phyloP scores from a whole-genome alignment of 2,329 filamentous ascomycete species.

The Hymenoscyphus scutula region DNA sequence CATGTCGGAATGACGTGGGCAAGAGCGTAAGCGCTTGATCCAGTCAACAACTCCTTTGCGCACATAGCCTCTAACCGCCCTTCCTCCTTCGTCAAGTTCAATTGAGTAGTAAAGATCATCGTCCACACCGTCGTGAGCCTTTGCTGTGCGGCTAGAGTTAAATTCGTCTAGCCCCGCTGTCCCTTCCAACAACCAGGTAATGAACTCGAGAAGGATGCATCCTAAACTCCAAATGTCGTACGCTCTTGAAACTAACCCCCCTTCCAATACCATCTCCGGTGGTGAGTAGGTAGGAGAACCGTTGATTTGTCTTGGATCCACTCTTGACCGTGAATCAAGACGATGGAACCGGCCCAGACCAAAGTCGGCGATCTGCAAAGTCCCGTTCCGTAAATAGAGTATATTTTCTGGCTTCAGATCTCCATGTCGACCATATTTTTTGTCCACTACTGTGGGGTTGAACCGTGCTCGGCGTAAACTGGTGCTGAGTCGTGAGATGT shows the following conservation, averaged over 20 bases:
- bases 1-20: neutral
- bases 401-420: constrained; percentile 42
- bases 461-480: neutral
- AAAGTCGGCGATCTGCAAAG: constrained; percentile 38
- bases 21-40: neutral
- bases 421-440: constrained; percentile 36
- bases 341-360: constrained; percentile 36
- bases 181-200: neutral
- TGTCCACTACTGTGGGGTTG: neutral
- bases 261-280: constrained; percentile 35
- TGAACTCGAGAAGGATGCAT: constrained; percentile 34
- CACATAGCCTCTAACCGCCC: too few relatives aligned
- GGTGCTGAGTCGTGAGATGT: too few relatives aligned
- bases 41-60: neutral
- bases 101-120: neutral
- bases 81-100: too few relatives aligned
- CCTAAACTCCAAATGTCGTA: constrained; percentile 37
- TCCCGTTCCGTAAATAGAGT: constrained; percentile 22
- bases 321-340: constrained; percentile 30
- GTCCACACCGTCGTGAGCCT: neutral
- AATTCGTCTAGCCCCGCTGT: neutral
- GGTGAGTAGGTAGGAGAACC: constrained; percentile 37
- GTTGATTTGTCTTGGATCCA: constrained; percentile 17
- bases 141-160: neutral
- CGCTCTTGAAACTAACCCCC: constrained; percentile 13